These are phyloP conservation scores for Sporothrix protearum DNA, from an alignment of 2,329 filamentous ascomycete species.

Conservation along the genomic window DNA sequence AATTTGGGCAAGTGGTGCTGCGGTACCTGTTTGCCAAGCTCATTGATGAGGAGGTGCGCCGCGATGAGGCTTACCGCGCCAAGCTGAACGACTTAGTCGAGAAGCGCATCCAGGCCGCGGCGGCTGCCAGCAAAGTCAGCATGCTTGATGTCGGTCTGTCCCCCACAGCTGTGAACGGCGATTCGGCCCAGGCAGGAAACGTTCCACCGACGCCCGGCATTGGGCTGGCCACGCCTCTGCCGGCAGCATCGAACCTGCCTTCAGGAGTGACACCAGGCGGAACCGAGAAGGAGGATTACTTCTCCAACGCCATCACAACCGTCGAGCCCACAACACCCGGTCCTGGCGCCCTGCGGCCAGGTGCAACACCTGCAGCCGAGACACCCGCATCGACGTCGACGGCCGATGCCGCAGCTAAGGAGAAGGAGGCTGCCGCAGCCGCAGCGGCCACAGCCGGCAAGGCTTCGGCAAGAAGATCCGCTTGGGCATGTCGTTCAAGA, in stretches of 20 bases:
- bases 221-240: slow-evolving; percentile 62
- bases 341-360: slow-evolving; percentile 38
- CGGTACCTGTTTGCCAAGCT: slow-evolving; percentile 86
- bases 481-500: slow-evolving; percentile 77
- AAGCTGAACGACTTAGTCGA: slow-evolving; percentile 62
- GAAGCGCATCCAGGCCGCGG: slow-evolving; percentile 54
- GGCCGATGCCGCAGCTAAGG: not conserved
- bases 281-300: slow-evolving; percentile 69
- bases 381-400: slow-evolving; percentile 34
- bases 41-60: slow-evolving; percentile 83
- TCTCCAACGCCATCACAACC: slow-evolving; percentile 59
- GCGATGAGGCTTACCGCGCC: slow-evolving; percentile 71
- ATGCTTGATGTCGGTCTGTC: slow-evolving; percentile 12
- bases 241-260: slow-evolving; percentile 42
- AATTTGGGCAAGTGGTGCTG: slow-evolving; percentile 94
- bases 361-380: slow-evolving; percentile 43
- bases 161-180: not conserved
- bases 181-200: not conserved
- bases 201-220: slow-evolving; percentile 45
- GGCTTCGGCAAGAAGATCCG: slow-evolving; percentile 80
- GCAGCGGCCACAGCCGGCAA: slow-evolving; percentile 39
- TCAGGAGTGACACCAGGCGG: slow-evolving; percentile 41
- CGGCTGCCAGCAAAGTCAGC: slow-evolving; percentile 43
- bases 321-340: slow-evolving; percentile 43
- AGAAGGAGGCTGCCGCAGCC: slow-evolving; percentile 35